Evolutionary conservation across 2,329 filamentous ascomycete species (phyloP).

Genomic region (Penicillium verrucosum): DNA sequence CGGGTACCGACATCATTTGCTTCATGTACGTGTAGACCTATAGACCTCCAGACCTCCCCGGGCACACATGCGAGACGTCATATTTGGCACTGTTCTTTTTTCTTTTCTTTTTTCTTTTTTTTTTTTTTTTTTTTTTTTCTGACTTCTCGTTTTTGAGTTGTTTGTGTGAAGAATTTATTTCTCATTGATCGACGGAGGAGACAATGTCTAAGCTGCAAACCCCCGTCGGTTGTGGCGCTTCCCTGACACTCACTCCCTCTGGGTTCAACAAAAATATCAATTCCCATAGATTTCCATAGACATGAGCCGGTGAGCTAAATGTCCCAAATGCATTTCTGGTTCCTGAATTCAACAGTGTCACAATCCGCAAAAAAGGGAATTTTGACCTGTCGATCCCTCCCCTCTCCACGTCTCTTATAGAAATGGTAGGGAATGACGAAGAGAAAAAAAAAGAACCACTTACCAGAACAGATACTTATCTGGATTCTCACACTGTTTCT

Average conservation of each 20-base stretch:
- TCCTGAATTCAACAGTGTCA: constrained; percentile 26
- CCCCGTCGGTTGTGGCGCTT: constrained; percentile 22
- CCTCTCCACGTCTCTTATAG: not conserved
- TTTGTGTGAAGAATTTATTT: constrained; percentile 2
- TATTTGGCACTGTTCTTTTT: constrained; percentile 4
- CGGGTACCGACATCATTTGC: constrained; percentile 12
- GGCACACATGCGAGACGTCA: constrained; percentile 7
- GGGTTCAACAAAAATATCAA: constrained; percentile 33
- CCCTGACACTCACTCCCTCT: not conserved
- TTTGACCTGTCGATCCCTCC: constrained; percentile 9
- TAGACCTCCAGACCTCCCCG: not conserved
- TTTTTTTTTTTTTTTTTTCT: constrained; percentile 2
- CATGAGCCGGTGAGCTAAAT: constrained; percentile 38
- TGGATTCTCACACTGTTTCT: constrained; percentile 33
- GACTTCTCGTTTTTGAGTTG: constrained; percentile 1
- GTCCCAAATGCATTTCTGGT: constrained; percentile 41
- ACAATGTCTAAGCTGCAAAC: constrained; percentile 25
- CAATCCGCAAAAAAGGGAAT: constrained; percentile 8
- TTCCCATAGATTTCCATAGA: constrained; percentile 37
- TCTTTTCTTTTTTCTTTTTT: not conserved
- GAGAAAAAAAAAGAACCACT: constrained; percentile 9
- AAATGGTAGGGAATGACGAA: not conserved
- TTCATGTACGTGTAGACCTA: not conserved
- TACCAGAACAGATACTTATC: constrained; percentile 44
- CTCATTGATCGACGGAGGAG: not conserved